Base-by-base conservation (phyloP, 257 asterid genomes). In the Lithospermum erythrorhizon region DNA sequence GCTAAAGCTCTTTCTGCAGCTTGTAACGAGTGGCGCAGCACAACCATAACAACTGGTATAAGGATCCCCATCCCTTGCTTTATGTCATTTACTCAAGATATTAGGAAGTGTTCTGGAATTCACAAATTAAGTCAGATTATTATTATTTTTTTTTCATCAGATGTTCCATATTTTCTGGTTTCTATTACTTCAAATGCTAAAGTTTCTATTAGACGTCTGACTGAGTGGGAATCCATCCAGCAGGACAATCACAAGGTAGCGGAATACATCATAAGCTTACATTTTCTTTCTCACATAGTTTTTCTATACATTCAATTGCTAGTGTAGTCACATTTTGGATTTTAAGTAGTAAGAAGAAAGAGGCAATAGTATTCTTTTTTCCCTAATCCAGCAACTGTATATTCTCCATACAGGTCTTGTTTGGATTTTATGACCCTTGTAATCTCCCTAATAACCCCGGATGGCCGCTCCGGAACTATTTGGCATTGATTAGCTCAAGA, bases 391-490 rank as follows among this genome's bases (percentile, higher is more conserved):
- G 21, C n/a, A 53, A 14, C 11, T 37, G 19, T 70, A 25, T n/a
- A 21, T 61, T 48, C 59, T 30, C 61, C 57, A 59, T 68, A 70
- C 85, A 91, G 96, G 75, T 91, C 65, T 67, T 91, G 22, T 82
- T 84, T 77, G 98, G 98, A 62, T 91, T 84, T 80, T 86, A 88
- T 78, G 98, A 88, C 67, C 96, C 89, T 61, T 86, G 90, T 67
- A 79, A 86, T 75, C 95, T 81, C 59, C 90, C 89, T 58, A 70
- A 65, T 61, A 86, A 86, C 77, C 96, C 96, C 56, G 95, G 98
- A 56, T 91, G 98, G 98, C 95, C 95, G 35, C 94, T 91, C 61
- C 91, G 95, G 66, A 91, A 91, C 75, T 82, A 77, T 65, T 79
- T 91, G 32, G 71, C 82, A 74, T 91, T 66, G 81, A 76, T 91